A percentile compares a stretch with the other conserved stretches of the same genome.
phyloP scores from a whole-genome alignment of 495 filamentous ascomycete species.

The Cudoniella acicularis region DNA sequence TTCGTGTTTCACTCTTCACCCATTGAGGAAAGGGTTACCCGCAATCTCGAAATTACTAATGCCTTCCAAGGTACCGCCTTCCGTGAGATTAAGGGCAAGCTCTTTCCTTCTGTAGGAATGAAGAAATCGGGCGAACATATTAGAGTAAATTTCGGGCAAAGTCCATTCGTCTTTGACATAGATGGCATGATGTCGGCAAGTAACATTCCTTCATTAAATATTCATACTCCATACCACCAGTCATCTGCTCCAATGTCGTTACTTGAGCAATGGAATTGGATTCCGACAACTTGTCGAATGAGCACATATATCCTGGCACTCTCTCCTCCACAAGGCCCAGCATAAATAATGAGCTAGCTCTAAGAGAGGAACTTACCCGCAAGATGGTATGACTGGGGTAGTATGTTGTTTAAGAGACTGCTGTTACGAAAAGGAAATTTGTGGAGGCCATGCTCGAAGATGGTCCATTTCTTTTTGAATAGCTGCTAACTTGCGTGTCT shows the following conservation, averaged over 20 bases:
- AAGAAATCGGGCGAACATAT: slow-evolving; percentile 84
- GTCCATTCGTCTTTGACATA: slow-evolving; percentile 88
- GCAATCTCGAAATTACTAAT: slow-evolving; percentile 2
- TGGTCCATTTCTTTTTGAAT: background rate
- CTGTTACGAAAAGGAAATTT: no score
- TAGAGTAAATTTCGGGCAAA: slow-evolving; percentile 87
- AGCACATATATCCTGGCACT: no score
- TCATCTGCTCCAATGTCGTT: no score
- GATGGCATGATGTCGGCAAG: slow-evolving; percentile 79
- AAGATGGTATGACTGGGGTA: no score
- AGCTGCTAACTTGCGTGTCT: background rate
- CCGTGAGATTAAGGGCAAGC: slow-evolving; percentile 61
- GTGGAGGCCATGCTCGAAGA: no score
- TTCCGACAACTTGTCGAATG: no score
- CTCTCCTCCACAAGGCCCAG: no score
- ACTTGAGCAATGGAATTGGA: no score
- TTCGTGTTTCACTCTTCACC: slow-evolving; percentile 35
- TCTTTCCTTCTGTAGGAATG: slow-evolving; percentile 91
- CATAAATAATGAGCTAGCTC: no score
- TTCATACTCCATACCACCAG: no score
- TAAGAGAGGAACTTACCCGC: no score
- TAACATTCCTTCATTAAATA: background rate
- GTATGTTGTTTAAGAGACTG: no score
- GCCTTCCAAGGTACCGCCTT: slow-evolving; percentile 69
- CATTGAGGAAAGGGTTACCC: background rate